Base-by-base conservation (phyloP, 2,329 filamentous ascomycete genomes). In the Plectosphaerella plurivora region DNA sequence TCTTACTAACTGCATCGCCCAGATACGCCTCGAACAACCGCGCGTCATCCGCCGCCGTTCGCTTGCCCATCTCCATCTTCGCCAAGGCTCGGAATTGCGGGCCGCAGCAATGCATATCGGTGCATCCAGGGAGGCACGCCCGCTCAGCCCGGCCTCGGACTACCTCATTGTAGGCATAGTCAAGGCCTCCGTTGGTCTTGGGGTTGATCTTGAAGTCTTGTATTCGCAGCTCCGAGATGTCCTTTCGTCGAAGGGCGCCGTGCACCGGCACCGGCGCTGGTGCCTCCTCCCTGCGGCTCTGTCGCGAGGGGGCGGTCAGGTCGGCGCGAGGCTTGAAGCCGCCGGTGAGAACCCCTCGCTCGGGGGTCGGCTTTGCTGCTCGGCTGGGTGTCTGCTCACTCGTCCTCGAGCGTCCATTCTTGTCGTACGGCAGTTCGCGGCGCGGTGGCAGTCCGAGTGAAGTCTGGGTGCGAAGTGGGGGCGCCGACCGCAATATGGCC, bases 121-220 rank as follows among this genome's bases (percentile, higher is more conserved):
- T 86, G 64, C 92, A 96, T 12, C 88, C 89, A 3, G 83, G 78
- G 10, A 96, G 74, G 55, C 82, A 86, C 48, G 84, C 82, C 36
- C 90, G 84, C 41, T 87, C 82, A 10, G 83, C 79, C 57, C 79
- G 86, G 51, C 81, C 82, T 50, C 91, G 85, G 14, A 95, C 80
- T 1, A 91, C 86, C 53, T 93, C 87, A 1, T 79, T 74, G 64
- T 84, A 96, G 11, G 90, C 89, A 67, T 83, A 90, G 51, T 84
- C 79, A 44, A 84, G 73, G 2, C 89, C 88, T 42, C 87, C 78
- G 57, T 92, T 93, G 59, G 76, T 79, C 5, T 74, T 72, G 0
- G 89, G 86, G 57, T 96, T 96, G 60, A 94, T 75, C 65, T 87
- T 93, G 74, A 96, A 97, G 68, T 96, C 87, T 12, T 83, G 80